phyloP scores from a whole-genome alignment of 192 early-diverging fungal species.

The Linnemannia schmuckeri region DNA sequence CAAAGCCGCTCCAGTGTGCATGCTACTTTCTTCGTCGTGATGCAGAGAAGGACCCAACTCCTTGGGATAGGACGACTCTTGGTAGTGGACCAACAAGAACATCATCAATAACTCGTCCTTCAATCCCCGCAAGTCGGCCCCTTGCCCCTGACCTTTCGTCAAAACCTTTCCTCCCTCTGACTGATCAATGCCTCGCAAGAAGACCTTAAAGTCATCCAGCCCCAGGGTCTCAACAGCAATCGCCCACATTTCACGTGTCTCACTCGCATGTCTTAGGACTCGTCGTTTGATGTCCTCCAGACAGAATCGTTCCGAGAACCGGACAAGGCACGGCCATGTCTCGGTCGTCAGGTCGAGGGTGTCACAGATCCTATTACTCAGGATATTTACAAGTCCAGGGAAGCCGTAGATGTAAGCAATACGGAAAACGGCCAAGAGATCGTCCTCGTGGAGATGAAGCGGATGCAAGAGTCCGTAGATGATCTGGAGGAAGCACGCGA shows the following conservation, averaged over 20 bases:
- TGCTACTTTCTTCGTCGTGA: neutral
- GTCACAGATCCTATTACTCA: conserved; percentile 1
- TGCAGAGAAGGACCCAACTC: neutral
- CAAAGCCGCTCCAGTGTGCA: neutral
- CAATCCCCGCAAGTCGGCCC: neutral
- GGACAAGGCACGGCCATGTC: conserved; percentile 6
- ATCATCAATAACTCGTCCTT: conserved; percentile 26
- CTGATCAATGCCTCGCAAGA: conserved; percentile 7
- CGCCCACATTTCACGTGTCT: neutral
- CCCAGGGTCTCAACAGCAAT: conserved; percentile 14
- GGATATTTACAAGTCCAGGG: neutral
- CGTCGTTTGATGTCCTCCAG: neutral
- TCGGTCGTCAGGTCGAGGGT: neutral
- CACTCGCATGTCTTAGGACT: neutral
- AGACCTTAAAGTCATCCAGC: conserved; percentile 16
- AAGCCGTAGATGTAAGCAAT: conserved; percentile 10
- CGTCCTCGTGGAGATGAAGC: neutral
- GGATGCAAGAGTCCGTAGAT: conserved; percentile 7
- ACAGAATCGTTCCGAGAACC: conserved; percentile 12
- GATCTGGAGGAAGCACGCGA: conserved; percentile 15
- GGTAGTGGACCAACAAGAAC: conserved; percentile 21
- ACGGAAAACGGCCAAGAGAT: conserved; percentile 17
- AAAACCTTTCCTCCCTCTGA: neutral
- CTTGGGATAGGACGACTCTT: neutral
- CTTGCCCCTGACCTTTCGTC: neutral